Evolutionary conservation across 2,329 filamentous ascomycete genomes (phyloP).

Genomic region (Neonectria neomacrospora): DNA sequence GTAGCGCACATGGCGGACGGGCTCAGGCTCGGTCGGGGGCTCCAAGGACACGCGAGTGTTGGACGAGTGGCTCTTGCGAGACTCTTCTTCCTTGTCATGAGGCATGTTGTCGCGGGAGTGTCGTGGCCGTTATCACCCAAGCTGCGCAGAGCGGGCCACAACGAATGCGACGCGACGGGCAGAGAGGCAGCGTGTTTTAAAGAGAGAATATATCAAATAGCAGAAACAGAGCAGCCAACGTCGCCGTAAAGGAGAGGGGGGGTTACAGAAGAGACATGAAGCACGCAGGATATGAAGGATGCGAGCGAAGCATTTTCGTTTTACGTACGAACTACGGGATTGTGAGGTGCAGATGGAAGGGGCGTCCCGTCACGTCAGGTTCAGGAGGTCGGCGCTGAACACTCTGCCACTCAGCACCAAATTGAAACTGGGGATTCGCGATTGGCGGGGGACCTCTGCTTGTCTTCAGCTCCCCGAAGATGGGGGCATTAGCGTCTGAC

Average conservation of each 20-base stretch:
- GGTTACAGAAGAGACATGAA: neutral
- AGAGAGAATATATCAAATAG: neutral
- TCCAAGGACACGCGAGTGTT: constrained; percentile 39
- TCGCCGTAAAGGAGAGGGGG: neutral
- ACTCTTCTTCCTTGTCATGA: constrained; percentile 27
- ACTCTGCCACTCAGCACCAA: neutral
- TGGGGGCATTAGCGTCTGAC: neutral
- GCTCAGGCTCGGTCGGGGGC: constrained; percentile 6
- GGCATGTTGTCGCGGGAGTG: constrained; percentile 18
- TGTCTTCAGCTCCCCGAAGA: constrained; percentile 1
- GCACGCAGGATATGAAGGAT: neutral
- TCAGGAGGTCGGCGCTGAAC: neutral
- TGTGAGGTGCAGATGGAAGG: neutral
- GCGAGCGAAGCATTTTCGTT: neutral
- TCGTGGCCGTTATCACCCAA: constrained; percentile 9
- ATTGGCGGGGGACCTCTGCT: neutral
- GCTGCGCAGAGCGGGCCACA: neutral
- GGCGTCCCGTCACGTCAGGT: neutral
- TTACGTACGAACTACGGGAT: neutral
- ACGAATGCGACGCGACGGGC: neutral
- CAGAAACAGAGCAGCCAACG: neutral
- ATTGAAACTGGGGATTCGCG: neutral
- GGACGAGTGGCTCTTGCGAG: constrained; percentile 39
- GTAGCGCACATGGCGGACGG: constrained; percentile 42
- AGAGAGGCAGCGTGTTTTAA: neutral